Conservation (phyloP, 192 early-diverging fungal species). For the Coemansia sp. region DNA sequence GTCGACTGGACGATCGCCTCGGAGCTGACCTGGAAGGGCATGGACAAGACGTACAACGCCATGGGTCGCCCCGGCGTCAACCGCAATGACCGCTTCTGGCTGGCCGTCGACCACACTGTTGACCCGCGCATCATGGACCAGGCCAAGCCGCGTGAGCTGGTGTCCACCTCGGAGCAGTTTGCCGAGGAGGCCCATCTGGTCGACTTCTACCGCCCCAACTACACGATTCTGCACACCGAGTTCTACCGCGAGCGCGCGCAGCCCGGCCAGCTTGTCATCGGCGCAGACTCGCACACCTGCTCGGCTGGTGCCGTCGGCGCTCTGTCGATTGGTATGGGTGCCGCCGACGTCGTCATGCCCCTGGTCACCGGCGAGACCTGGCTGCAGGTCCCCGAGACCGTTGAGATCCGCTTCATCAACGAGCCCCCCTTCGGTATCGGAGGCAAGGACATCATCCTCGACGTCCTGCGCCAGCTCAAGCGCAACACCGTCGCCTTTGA, state of each 20-base stretch:
- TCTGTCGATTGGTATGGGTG: constrained; percentile 76
- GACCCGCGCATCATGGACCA: constrained; percentile 73
- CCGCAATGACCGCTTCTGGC: constrained; percentile 80
- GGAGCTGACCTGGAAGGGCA: constrained; percentile 80
- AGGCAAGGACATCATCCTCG: constrained; percentile 78
- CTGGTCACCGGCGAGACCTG: constrained; percentile 79
- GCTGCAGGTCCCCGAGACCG: constrained; percentile 78
- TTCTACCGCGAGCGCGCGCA: constrained; percentile 81
- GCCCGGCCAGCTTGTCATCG: constrained; percentile 75
- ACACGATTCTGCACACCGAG: constrained; percentile 79
- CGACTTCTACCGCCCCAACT: constrained; percentile 73
- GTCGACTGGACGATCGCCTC: constrained; percentile 83
- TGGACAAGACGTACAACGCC: constrained; percentile 78
- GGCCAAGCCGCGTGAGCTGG: constrained; percentile 64
- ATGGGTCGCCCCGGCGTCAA: constrained; percentile 73
- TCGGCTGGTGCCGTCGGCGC: constrained; percentile 76
- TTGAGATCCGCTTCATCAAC: constrained; percentile 71
- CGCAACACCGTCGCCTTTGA: constrained; percentile 80
- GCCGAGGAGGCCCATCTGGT: constrained; percentile 69
- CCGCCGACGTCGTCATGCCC: constrained; percentile 81
- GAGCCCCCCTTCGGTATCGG: constrained; percentile 74
- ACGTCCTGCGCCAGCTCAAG: constrained; percentile 77
- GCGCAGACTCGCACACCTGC: constrained; percentile 79
- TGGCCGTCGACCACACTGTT: constrained; percentile 74
- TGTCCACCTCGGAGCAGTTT: constrained; percentile 60